Percentiles rank a stretch among this genome's conserved stretches.
phyloP scores from a whole-genome alignment of 164 flowering plant genomes.

The Piper longum region DNA sequence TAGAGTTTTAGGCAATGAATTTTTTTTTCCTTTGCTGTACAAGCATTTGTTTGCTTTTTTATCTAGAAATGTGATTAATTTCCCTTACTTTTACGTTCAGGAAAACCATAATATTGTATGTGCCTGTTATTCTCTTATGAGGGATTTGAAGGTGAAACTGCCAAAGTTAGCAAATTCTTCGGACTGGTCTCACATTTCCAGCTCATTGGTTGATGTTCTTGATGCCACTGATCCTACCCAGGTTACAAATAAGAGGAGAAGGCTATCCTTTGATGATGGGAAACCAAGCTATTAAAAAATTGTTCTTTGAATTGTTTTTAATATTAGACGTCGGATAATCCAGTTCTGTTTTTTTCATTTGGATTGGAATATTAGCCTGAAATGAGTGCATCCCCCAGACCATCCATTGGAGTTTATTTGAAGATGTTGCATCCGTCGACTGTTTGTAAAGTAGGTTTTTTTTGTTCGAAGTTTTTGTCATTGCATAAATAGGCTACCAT shows the following conservation, averaged over 20 bases:
- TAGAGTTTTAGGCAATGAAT: slow-evolving; percentile 27
- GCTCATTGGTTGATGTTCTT: not conserved
- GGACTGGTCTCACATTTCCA: not conserved
- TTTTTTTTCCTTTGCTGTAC: slow-evolving; percentile 5
- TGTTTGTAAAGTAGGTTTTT: no score
- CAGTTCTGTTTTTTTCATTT: not conserved
- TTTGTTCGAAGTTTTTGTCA: no score
- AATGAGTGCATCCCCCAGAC: not conserved
- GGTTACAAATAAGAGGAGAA: slow-evolving; percentile 18
- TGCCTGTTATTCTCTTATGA: slow-evolving; percentile 31
- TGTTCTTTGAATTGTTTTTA: no score
- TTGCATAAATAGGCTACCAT: no score
- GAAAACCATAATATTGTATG: slow-evolving; percentile 20
- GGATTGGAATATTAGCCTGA: not conserved
- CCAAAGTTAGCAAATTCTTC: slow-evolving; percentile 4
- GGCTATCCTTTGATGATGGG: slow-evolving; percentile 11
- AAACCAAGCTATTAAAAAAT: not conserved
- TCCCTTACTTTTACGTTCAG: slow-evolving; percentile 16
- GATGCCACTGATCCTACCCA: slow-evolving; percentile 17
- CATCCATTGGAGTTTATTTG: not conserved
- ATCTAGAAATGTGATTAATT: not conserved
- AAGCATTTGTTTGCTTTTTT: not conserved
- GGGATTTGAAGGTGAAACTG: slow-evolving; percentile 13
- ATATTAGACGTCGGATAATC: not conserved
- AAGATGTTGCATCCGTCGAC: not conserved